phyloP scores from a whole-genome alignment of 495 filamentous ascomycete genomes.

The Penicillium roqueforti region DNA sequence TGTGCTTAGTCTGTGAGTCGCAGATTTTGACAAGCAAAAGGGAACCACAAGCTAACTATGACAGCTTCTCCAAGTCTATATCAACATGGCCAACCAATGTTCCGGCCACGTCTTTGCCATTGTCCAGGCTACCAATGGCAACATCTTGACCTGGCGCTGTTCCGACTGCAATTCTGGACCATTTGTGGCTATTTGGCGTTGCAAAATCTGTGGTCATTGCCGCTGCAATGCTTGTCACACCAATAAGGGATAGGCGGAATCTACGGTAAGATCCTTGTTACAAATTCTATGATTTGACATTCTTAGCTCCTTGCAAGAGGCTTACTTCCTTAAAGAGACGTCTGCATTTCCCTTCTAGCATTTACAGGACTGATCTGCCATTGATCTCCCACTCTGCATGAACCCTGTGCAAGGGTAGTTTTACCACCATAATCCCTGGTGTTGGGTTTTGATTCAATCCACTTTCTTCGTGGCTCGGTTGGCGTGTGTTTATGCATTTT shows the following conservation, averaged over 20 bases:
- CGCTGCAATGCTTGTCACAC: slow-evolving; percentile 46
- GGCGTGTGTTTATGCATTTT: slow-evolving; percentile 12
- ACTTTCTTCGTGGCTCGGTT: neutral
- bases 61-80: neutral
- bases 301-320: neutral
- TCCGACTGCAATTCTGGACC: slow-evolving; percentile 50
- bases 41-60: neutral
- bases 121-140: slow-evolving; percentile 45
- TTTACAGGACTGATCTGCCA: slow-evolving; percentile 6
- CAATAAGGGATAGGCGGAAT: slow-evolving; percentile 35
- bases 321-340: slow-evolving; percentile 1
- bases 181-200: slow-evolving; percentile 47
- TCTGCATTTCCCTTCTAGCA: neutral
- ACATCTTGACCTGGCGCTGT: slow-evolving; percentile 48
- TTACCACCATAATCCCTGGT: slow-evolving; percentile 2
- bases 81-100: slow-evolving; percentile 46
- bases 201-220: slow-evolving; percentile 46
- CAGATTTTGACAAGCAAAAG: neutral
- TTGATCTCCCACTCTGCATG: slow-evolving; percentile 4
- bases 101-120: slow-evolving; percentile 45
- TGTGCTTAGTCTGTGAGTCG: slow-evolving; percentile 16
- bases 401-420: slow-evolving; percentile 2
- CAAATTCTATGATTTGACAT: neutral
- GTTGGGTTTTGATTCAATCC: neutral
- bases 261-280: neutral